Conservation (phyloP, 441 rosid genomes). For the Erysimum cheiri region DNA sequence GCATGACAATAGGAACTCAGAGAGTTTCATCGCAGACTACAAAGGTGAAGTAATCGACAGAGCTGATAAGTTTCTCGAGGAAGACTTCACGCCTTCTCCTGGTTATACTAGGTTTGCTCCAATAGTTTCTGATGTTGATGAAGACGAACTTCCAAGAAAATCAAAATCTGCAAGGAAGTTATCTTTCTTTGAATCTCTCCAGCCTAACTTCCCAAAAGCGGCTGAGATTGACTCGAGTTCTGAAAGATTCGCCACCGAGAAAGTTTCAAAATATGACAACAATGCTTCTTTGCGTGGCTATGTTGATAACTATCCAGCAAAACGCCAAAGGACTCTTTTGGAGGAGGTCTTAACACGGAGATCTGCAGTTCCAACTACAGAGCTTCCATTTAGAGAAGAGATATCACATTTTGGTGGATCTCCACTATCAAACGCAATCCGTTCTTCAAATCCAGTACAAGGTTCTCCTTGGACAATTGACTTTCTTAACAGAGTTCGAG, state of each 20-base stretch:
- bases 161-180: conserved; percentile 59
- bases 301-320: conserved; percentile 45
- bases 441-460: conserved; percentile 55
- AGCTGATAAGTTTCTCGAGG: conserved; percentile 45
- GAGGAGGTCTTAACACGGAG: conserved; percentile 51
- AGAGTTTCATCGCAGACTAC: conserved; percentile 49
- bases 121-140: conserved; percentile 52
- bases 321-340: conserved; percentile 48
- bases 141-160: conserved; percentile 54
- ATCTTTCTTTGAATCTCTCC: conserved; percentile 53
- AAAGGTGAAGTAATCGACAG: conserved; percentile 67
- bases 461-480: conserved; percentile 96
- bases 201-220: conserved; percentile 55
- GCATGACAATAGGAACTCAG: conserved; percentile 44
- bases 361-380: conserved; percentile 47
- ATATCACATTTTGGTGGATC: conserved; percentile 63
- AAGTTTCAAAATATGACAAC: conserved; percentile 43
- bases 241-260: conserved; percentile 46
- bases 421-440: conserved; percentile 70
- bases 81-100: conserved; percentile 48
- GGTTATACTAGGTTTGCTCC: conserved; percentile 48
- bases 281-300: conserved; percentile 36
- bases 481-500: conserved; percentile 83
- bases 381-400: conserved; percentile 55
- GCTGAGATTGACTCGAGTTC: conserved; percentile 56